phyloP scores from a whole-genome alignment of 495 filamentous ascomycete species.

The Talaromyces proteolyticus region DNA sequence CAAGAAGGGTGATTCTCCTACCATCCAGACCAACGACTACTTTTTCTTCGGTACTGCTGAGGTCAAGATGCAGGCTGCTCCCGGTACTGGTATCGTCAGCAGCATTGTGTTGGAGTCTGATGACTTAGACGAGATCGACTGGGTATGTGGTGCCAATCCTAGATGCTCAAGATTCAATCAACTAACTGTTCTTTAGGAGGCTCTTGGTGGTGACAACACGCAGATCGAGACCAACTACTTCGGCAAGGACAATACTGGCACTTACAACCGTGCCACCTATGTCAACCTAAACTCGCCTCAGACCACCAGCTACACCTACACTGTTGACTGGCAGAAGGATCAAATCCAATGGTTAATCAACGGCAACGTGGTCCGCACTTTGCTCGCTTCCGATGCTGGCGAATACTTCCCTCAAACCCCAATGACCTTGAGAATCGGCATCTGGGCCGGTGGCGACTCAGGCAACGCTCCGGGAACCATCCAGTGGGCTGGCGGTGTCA shows the following conservation, averaged over 20 bases:
- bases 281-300: constrained; percentile 57
- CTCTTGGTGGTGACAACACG: constrained; percentile 53
- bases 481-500: constrained; percentile 70
- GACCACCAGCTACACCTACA: constrained; percentile 71
- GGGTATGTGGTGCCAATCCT: constrained; percentile 48
- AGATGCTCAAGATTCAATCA: background rate
- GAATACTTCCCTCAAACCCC: constrained; percentile 87
- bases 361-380: constrained; percentile 63
- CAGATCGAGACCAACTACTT: constrained; percentile 92
- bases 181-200: constrained; percentile 23
- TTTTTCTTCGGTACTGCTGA: constrained; percentile 73
- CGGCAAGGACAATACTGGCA: constrained; percentile 76
- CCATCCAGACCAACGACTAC: constrained; percentile 67
- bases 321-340: constrained; percentile 73
- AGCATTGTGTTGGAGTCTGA: constrained; percentile 84
- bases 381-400: constrained; percentile 51
- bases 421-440: constrained; percentile 75
- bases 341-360: constrained; percentile 76
- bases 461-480: constrained; percentile 50
- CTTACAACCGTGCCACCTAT: constrained; percentile 69
- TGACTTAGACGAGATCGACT: constrained; percentile 93
- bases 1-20: constrained; percentile 67
- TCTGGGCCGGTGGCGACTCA: constrained; percentile 77
- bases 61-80: constrained; percentile 65
- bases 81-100: constrained; percentile 70